Percentiles rank a stretch among this genome's conserved stretches.
These are phyloP conservation scores for Globisporangium paroecandrum DNA, from an alignment of 352 stramenopile species.

Conservation along the genomic window DNA sequence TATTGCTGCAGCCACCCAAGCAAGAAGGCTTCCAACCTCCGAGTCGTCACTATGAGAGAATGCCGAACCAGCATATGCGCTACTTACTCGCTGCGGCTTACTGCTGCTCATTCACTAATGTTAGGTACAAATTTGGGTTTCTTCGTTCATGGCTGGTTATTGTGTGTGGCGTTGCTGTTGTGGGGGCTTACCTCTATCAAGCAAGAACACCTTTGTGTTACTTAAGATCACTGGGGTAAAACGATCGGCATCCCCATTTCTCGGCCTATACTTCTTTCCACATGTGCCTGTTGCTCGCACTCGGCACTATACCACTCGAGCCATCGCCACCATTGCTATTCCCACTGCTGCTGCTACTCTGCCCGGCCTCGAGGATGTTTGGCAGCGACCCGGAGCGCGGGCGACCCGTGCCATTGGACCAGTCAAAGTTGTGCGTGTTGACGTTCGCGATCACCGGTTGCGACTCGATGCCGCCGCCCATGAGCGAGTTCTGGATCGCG, in stretches of 20 bases:
- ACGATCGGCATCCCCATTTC: background rate
- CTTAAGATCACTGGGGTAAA: background rate
- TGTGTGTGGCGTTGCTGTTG: background rate
- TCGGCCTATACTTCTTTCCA: constrained; percentile 34
- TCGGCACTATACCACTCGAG: constrained; percentile 6
- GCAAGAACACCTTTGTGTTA: background rate
- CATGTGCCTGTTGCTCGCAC: constrained; percentile 15
- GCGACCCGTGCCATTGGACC: constrained; percentile 45
- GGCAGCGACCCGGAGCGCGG: constrained; percentile 37
- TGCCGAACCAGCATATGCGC: background rate
- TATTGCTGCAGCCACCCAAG: no score
- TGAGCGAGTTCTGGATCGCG: constrained; percentile 73
- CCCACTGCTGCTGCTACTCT: constrained; percentile 3
- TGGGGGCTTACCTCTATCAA: background rate
- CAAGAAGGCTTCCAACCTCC: background rate
- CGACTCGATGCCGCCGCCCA: constrained; percentile 77
- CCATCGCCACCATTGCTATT: background rate
- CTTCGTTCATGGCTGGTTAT: background rate
- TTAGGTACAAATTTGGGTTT: constrained; percentile 1
- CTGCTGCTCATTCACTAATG: background rate
- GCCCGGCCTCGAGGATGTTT: constrained; percentile 22
- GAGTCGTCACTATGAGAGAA: background rate
- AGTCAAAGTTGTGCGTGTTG: constrained; percentile 83
- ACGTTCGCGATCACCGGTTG: constrained; percentile 69
- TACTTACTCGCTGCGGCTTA: background rate